Base-by-base conservation (phyloP, 2,329 filamentous ascomycete species). In the Corynespora cassiicola region DNA sequence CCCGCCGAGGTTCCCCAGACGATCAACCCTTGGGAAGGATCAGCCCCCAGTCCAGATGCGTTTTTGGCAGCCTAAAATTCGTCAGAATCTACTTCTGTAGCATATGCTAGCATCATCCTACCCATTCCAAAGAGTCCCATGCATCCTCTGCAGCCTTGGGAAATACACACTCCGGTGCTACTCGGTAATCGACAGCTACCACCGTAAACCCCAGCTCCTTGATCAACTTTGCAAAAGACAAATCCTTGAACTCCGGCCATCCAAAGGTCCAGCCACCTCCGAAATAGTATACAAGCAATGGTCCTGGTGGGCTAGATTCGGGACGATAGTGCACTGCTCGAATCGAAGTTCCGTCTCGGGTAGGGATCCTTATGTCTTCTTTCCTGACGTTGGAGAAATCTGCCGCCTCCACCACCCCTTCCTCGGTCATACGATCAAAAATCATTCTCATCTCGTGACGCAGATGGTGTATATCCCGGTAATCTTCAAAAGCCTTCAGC, bases 261-360 rank as follows among this genome's bases (percentile, higher is more conserved):
- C 52, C 50, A 20, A 49, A 39, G 7, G 36, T 43, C 36, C 35
- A 54, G 4, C 55, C 53, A 6, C 55, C 55, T 8, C 55, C 53
- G 18, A 55, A 49, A 25, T 45, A 54, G 23, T 46, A 47, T 8
- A 60, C 42, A 8, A 49, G 19, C 16, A 60, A 18, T 7, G 54
- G 50, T 8, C 50, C 52, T 6, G 23, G 6, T 2, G 28, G 24
- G 17, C 28, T 8, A 12, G 23, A 11, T 24, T 49, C 45, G 6
- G 33, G 15, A 16, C 29, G 23, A 33, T 54, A 54, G 5, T 24
- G 10, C 5, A 50, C 15, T 15, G 35, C 39, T 2, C 48, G 37
- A 25, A 50, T 33, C 3, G 35, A 22, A 6, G 9, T 15, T 4
- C 46, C 51, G 17, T 54, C 48, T 10, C 45, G 35, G 6, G 33